Evolutionary conservation across 345 rosid species (phyloP), one percentile per base, ranked within the genome.

Genomic region (Eutrema heterophyllum): DNA sequence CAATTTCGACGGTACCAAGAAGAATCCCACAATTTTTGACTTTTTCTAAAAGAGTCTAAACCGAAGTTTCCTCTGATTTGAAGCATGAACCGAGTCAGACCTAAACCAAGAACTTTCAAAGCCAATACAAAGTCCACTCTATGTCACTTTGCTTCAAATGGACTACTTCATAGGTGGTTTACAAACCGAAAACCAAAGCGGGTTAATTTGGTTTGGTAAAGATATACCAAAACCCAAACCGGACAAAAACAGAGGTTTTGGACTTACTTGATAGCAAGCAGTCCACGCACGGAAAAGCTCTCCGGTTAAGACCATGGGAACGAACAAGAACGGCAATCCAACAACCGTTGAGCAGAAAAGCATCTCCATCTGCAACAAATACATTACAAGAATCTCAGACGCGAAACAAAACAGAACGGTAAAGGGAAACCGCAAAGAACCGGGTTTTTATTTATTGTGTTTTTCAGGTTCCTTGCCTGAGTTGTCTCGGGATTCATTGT

Each of bases 231-330:
- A 35, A 6, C 32, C 24, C n/a, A 40, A 72, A 40, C 69, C 43
- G 44, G 69, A 30, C 0, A 49, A 36, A 48, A 62, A 54, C 39
- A 70, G 61, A 55, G 60, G 52, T 35, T 46, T 21, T 10, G 49
- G 5, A 57, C 77, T 75, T 84, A 92, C 99, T 86, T 95, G 90
- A 45, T 88, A 83, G 62, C 99, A 95, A 6, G 99, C 89, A 81
- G 68, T 88, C 99, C 97, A 95, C 48, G 99, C 99, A 72, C 69
- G 87, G 64, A 92, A 87, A 65, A 95, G 74, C 83, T 95, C 99
- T 27, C 97, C 99, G n/a, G 97, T 95, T 55, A 95, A 78, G 56
- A 95, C 71, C 99, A 95, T 95, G 29, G 99, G 99, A 5, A 93
- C 97, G 46, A 92, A 76, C 83, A 95, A 78, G 78, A 92, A 82